A percentile compares a stretch with the other conserved stretches of the same genome.
Conservation (phyloP, 164 flowering plant species). For the Aristolochia fimbriata region DNA sequence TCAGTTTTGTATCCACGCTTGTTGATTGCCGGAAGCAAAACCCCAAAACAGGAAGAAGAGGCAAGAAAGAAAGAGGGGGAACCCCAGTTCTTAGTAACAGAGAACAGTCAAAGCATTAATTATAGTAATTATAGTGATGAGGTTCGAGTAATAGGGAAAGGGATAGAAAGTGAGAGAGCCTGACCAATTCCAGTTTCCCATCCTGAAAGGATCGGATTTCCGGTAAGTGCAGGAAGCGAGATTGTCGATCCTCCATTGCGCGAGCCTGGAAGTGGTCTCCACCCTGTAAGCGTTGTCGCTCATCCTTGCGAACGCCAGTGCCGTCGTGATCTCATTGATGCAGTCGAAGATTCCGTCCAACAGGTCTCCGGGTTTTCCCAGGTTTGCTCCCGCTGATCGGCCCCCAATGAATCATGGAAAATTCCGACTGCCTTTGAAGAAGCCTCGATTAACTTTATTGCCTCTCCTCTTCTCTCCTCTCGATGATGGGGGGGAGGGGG, state of each 20-base stretch:
- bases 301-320: conserved; percentile 68
- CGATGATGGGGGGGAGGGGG: not conserved
- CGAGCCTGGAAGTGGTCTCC: conserved; percentile 79
- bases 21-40: not conserved
- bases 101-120: no score
- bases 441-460: not conserved
- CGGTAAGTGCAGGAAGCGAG: conserved; percentile 72
- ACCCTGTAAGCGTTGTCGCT: conserved; percentile 73
- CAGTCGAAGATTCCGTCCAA: conserved; percentile 69
- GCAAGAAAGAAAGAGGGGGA: no score
- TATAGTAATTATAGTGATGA: not conserved
- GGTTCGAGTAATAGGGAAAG: not conserved
- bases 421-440: not conserved
- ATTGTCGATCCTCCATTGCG: conserved; percentile 90
- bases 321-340: conserved; percentile 77
- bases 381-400: conserved; percentile 27
- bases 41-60: not conserved
- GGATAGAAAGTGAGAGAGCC: not conserved
- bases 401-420: conserved; percentile 18
- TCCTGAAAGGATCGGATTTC: conserved; percentile 91
- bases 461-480: not conserved
- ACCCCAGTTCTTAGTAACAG: no score
- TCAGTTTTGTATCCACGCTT: no score
- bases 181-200: conserved; percentile 95
- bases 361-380: conserved; percentile 77